Base-by-base conservation (phyloP, 306 rosid species). In the Dryas drummondii region DNA sequence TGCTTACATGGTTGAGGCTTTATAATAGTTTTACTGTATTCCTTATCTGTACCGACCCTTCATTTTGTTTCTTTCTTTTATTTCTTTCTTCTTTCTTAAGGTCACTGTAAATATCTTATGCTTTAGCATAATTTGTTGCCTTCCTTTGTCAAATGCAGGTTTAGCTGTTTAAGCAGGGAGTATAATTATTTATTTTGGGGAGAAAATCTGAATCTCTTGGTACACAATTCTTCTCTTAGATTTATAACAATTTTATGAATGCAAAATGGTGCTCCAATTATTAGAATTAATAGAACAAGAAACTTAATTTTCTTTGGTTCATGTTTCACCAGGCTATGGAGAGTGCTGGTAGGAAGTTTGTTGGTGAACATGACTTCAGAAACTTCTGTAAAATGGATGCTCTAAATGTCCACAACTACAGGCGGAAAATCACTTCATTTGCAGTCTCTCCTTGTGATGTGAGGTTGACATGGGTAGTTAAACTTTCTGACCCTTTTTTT, bases 341-440 rank as follows among this genome's bases (percentile, higher is more conserved):
- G 84, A 87, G 60, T 45, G 96, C 94, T 51, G 90, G 93, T 53
- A 79, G 64, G 75, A 94, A 90, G 79, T 79, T 91, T 70, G 44
- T 87, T 50, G 98, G 97, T 17, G 97, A 91, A 83, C 94, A 94
- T 73, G 97, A 94, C 91, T 94, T 91, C 79, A 84, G 96, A 80
- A 93, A 93, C 79, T 93, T 93, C 74, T 93, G 98, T 78, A 93
- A 93, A 84, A 93, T 93, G 98, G 97, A 93, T 83, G 98, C 98
- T 37, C 84, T 79, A 67, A 93, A 91, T 79, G 98, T 94, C 70
- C 98, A 94, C 88, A 91, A 87, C 89, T 91, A 87, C 67, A 83
- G 79, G 88, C 90, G 97, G 74, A 61, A 58, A 27, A 77, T 94
- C 79, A 71, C 81, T 6, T 83, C 76, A 46, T 84, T 94, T 66